Percentiles rank a stretch among this genome's conserved stretches.
Evolutionary conservation across 2,329 filamentous ascomycete genomes (phyloP).

Genomic region (Blastomyces silverae): DNA sequence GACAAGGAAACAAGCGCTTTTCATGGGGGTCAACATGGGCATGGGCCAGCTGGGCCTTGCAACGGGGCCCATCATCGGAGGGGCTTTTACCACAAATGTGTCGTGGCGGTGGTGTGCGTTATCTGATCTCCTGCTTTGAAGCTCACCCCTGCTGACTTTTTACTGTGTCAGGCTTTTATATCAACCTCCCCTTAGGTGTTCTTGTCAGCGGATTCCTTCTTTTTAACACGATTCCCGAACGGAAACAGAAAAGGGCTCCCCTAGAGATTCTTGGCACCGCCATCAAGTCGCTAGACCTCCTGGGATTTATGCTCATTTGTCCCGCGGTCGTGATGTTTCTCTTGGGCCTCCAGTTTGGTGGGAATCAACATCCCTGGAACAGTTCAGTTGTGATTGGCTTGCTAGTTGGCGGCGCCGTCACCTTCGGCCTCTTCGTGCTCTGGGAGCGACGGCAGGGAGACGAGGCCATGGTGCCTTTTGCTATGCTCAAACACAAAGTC

Average conservation of each 20-base stretch:
- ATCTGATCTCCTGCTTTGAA: neutral
- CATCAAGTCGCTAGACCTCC: slow-evolving; percentile 32
- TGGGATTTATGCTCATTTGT: slow-evolving; percentile 33
- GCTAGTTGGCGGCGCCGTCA: slow-evolving; percentile 28
- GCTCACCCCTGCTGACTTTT: neutral
- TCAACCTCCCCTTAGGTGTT: slow-evolving; percentile 34
- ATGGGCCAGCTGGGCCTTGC: slow-evolving; percentile 33
- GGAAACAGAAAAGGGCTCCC: slow-evolving; percentile 21
- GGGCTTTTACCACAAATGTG: slow-evolving; percentile 35
- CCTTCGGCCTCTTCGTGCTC: slow-evolving; percentile 29
- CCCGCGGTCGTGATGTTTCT: slow-evolving; percentile 34
- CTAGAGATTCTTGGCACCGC: slow-evolving; percentile 25
- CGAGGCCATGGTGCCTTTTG: slow-evolving; percentile 35
- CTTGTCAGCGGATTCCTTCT: slow-evolving; percentile 26
- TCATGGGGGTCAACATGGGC: slow-evolving; percentile 21
- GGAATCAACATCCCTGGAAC: slow-evolving; percentile 30
- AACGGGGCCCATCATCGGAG: slow-evolving; percentile 39
- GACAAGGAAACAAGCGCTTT: slow-evolving; percentile 20
- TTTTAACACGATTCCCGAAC: slow-evolving; percentile 28
- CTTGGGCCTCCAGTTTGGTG: slow-evolving; percentile 37
- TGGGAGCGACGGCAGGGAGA: slow-evolving; percentile 36
- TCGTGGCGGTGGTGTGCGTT: slow-evolving; percentile 40
- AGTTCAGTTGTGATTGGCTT: slow-evolving; percentile 33
- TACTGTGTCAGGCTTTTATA: slow-evolving; percentile 30
- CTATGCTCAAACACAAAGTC: slow-evolving; percentile 29